Evolutionary conservation across 192 early-diverging fungal species (phyloP).

Genomic region (Podila epicladia): DNA sequence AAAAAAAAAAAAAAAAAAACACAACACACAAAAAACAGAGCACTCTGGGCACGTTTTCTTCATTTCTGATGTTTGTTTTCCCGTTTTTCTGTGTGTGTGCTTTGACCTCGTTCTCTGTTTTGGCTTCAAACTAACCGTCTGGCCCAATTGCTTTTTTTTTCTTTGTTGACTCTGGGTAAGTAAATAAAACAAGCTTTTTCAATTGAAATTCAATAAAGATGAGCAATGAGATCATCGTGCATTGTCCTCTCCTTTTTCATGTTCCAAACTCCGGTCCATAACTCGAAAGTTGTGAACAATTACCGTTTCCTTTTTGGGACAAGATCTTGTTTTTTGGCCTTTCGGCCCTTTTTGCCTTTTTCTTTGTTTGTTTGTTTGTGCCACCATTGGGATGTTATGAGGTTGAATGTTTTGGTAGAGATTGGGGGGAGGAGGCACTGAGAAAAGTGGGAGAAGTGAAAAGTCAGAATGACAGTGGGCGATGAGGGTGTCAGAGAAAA

Average conservation of each 20-base stretch:
- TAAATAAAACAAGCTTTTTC: no score
- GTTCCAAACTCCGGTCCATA: neutral
- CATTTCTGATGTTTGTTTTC: no score
- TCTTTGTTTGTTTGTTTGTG: slow-evolving; percentile 14
- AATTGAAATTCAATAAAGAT: neutral
- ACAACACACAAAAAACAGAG: no score
- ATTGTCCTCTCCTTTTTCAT: slow-evolving; percentile 9
- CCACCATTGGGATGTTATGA: slow-evolving; percentile 17
- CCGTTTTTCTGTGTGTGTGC: no score
- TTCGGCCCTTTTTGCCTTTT: slow-evolving; percentile 28
- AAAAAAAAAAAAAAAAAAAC: no score
- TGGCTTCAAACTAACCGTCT: no score
- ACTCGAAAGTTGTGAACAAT: neutral
- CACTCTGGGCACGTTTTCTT: no score
- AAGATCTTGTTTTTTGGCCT: neutral
- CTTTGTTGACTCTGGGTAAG: no score
- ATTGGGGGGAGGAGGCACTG: neutral
- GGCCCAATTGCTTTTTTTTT: no score
- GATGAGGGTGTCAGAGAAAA: neutral
- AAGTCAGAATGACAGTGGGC: neutral
- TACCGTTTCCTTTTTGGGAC: neutral
- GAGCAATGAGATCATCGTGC: slow-evolving; percentile 1
- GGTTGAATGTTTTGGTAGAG: no score
- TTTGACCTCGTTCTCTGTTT: no score
- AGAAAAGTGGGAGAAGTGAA: neutral